These are phyloP conservation scores for Scedosporium boydii DNA, from an alignment of 2,329 filamentous ascomycete species.

Conservation along the genomic window DNA sequence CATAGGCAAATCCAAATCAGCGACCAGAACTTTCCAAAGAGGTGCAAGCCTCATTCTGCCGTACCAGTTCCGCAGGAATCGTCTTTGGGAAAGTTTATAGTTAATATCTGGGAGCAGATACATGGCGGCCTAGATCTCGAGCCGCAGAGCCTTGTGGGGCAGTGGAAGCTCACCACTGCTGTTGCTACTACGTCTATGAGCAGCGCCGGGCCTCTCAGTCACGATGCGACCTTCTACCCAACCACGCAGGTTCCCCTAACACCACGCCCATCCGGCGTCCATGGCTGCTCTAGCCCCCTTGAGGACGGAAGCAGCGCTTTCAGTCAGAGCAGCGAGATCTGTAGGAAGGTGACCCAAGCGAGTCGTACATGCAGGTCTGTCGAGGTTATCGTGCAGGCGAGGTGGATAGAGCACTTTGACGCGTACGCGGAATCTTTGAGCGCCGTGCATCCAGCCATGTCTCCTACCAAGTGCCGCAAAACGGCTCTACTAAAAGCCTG, in stretches of 20 bases:
- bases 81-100: constrained; percentile 19
- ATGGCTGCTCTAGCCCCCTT: background rate
- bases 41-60: constrained; percentile 17
- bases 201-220: background rate
- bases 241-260: background rate
- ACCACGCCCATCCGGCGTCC: background rate
- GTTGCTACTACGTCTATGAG: background rate
- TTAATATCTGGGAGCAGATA: constrained; percentile 24
- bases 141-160: constrained; percentile 18
- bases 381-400: constrained; percentile 49
- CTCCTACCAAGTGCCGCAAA: constrained; percentile 39
- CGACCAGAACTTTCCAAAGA: constrained; percentile 14
- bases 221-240: background rate
- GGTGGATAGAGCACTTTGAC: constrained; percentile 46
- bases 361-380: constrained; percentile 44
- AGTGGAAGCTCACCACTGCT: constrained; percentile 13
- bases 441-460: constrained; percentile 27
- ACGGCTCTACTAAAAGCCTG: constrained; percentile 43
- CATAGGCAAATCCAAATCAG: constrained; percentile 16
- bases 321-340: constrained; percentile 21
- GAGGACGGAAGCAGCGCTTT: constrained; percentile 13
- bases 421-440: constrained; percentile 34
- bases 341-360: constrained; percentile 24
- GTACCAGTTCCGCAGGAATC: constrained; percentile 7
- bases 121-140: constrained; percentile 19